Evolutionary conservation across 176 grass and related monocot genomes (phyloP), one percentile per base, ranked within the genome.

Genomic region (Oryza glumipatula): DNA sequence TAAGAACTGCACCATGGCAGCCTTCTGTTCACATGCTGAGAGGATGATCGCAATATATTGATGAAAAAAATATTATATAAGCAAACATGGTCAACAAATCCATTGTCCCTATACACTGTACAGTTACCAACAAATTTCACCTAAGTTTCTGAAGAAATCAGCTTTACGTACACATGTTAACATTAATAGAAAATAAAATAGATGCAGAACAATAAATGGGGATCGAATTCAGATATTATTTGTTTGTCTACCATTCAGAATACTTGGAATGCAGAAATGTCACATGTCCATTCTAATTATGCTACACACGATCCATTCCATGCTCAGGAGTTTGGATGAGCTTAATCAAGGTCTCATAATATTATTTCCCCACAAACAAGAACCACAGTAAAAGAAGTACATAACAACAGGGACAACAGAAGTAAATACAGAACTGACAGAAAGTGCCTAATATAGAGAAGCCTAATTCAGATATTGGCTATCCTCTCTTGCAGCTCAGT

Each of bases 361-460:
- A 79, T 90, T 86, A 87, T 83, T 86, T 2, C 68, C 74, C 39
- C 16, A 6, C 70, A 89, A 90, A 75, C 49, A 83, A 11, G 61
- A 83, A 19, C 39, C 35, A 35, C 48, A 74, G 48, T 43, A 63
- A 56, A 82, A 67, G 17, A 80, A 80, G 51, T 80, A 85, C 82
- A 84, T 2, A 65, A 68, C 28, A 69, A 58, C 6, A 82, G 70
- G 13, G 49, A 79, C 63, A 24, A 79, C n/a, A 74, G n/a, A 86
- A 83, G 49, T 74, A 75, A 21, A 82, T 65, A 77, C 60, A 85
- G 83, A 86, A 74, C 80, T 74, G 49, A 68, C 30, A 60, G 65
- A 69, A 79, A 79, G 51, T 26, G 69, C 75, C 84, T 90, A 87
- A 83, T 86, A 74, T 86, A 87, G 76, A 87, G 76, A 87, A 80